Percentiles rank a stretch among this genome's conserved stretches.
phyloP scores from a whole-genome alignment of 1,139 yeast genomes.

The Candida tunisiensis region DNA sequence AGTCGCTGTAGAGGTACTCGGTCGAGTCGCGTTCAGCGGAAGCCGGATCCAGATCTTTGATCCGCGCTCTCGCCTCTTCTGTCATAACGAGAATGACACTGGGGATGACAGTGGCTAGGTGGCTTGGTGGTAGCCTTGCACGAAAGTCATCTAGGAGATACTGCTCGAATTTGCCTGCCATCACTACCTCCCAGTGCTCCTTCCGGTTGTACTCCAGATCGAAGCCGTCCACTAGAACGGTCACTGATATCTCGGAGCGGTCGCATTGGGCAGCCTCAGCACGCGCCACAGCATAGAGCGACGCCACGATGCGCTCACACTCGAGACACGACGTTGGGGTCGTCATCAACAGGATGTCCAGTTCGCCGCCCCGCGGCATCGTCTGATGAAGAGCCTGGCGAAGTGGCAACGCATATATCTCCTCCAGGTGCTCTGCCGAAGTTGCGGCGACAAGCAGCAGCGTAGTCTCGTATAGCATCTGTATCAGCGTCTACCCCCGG shows the following conservation, averaged over 20 bases:
- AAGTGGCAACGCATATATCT: slow-evolving; percentile 10
- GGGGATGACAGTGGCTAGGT: slow-evolving; percentile 11
- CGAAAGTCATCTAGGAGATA: slow-evolving; percentile 9
- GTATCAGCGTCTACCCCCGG: background rate
- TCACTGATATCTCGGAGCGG: slow-evolving; percentile 10
- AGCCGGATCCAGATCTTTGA: too few relatives aligned
- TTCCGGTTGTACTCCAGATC: slow-evolving; percentile 12
- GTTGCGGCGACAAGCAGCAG: slow-evolving; percentile 11
- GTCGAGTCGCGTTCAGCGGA: too few relatives aligned
- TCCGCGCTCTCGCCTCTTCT: slow-evolving; percentile 3
- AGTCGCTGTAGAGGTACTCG: too few relatives aligned
- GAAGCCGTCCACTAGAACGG: slow-evolving; percentile 19
- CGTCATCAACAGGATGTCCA: slow-evolving; percentile 18
- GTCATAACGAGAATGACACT: slow-evolving; percentile 11
- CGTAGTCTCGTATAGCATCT: slow-evolving; percentile 13
- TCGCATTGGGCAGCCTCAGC: slow-evolving; percentile 5
- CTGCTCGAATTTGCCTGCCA: slow-evolving; percentile 13
- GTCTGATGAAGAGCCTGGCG: slow-evolving; percentile 14
- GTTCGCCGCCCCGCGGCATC: slow-evolving; percentile 13
- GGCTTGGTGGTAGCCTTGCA: slow-evolving; percentile 10
- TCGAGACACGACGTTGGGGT: slow-evolving; percentile 13
- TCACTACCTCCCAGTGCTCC: slow-evolving; percentile 19
- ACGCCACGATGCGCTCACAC: slow-evolving; percentile 14
- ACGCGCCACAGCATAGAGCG: slow-evolving; percentile 14
- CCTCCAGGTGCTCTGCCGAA: slow-evolving; percentile 6